A percentile compares a stretch with the other conserved stretches of the same genome.
These are phyloP conservation scores for Poa pratensis DNA, from an alignment of 176 grass and related monocot species.

Conservation along the genomic window DNA sequence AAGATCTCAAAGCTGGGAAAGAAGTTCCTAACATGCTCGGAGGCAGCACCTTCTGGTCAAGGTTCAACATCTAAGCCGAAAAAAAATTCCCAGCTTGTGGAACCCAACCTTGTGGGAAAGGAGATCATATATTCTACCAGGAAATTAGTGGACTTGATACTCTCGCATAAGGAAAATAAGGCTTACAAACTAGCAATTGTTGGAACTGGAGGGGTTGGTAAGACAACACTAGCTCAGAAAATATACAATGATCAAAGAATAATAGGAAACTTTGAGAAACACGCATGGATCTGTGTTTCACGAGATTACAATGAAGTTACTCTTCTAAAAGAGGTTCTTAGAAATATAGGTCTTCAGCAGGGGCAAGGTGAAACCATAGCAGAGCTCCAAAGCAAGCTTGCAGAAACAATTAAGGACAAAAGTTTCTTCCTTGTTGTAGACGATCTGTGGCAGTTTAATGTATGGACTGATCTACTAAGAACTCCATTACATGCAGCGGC, in stretches of 20 bases:
- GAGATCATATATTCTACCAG: not conserved
- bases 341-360: not conserved
- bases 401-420: not conserved
- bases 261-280: slow-evolving; percentile 27
- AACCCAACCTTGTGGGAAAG: slow-evolving; percentile 32
- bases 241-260: too few relatives aligned
- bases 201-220: slow-evolving; percentile 52
- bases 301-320: slow-evolving; percentile 19
- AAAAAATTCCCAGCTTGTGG: slow-evolving; percentile 23
- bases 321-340: slow-evolving; percentile 33
- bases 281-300: slow-evolving; percentile 45
- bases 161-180: slow-evolving; percentile 23
- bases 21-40: not conserved
- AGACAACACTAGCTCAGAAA: slow-evolving; percentile 56
- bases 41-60: not conserved
- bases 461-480: slow-evolving; percentile 33
- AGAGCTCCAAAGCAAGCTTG: slow-evolving; percentile 33
- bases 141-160: slow-evolving; percentile 21
- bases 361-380: not conserved
- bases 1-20: not conserved
- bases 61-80: not conserved
- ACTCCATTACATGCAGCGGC: slow-evolving; percentile 23
- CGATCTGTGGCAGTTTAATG: slow-evolving; percentile 45
- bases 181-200: slow-evolving; percentile 26
- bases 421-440: slow-evolving; percentile 47